Base-by-base conservation (phyloP, 2,329 filamentous ascomycete species). In the Microdochium bolleyi region DNA sequence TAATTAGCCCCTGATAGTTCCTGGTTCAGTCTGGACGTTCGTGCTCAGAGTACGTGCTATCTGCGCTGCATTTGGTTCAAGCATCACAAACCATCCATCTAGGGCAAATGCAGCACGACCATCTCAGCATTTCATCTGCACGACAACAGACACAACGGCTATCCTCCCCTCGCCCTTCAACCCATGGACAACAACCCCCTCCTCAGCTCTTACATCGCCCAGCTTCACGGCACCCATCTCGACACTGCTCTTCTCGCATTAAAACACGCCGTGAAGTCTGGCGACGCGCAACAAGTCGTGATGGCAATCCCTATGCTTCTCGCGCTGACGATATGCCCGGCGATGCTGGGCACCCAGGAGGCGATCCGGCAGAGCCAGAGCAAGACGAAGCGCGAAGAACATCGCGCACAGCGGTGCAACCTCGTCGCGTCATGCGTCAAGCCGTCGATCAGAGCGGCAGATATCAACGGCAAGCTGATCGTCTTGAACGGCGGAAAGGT, bases 361-460 rank as follows among this genome's bases (percentile, higher is more conserved):
- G 72, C 74, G 3, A 76, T 78, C 52, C 69, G 72, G 3, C 74
- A 78, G 64, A 73, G 72, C 13, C 75, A 77, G 55, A 66, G 68
- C 11, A 74, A 78, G 55, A 73, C 72, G 49, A 71, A 72, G 56
- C 67, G 70, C 55, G 74, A 77, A 63, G 73, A 77, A 56, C 75
- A 78, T 62, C 72, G 75, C 13, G 71, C 72, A 4, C 70, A 73
- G 19, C 68, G 73, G 32, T 76, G 70, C 55, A 77, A 77, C 58
- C 67, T 78, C 27, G 65, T 75, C 19, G 71, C 72, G 22, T 70
- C 66, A 27, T 78, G 74, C 51, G 66, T 73, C 13, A 71, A 71
- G 46, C 65, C 71, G 2, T 76, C 74, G 2, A 63, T 65, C 24
- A 61, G 70, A 34, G 74, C 72, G 56, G 59, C 64, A 32, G 72